Conservation (phyloP, 2,329 filamentous ascomycete genomes). For the Raffaelea arxii region DNA sequence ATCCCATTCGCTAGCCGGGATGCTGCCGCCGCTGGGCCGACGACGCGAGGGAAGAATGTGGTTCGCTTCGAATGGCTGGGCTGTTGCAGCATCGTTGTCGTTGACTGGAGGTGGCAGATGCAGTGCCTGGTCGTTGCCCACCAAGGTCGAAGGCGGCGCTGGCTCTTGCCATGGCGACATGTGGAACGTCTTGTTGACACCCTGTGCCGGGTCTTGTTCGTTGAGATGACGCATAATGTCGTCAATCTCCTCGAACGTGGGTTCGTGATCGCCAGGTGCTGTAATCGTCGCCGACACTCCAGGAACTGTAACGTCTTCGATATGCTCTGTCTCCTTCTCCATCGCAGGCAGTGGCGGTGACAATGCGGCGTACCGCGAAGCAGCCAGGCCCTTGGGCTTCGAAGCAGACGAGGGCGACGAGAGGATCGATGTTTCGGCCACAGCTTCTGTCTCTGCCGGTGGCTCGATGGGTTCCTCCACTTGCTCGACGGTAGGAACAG, state of each 20-base stretch:
- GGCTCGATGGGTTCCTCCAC: slow-evolving; percentile 13
- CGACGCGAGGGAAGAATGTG: slow-evolving; percentile 47
- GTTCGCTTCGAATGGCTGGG: slow-evolving; percentile 40
- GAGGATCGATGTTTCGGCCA: not conserved
- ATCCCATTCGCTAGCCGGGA: slow-evolving; percentile 85
- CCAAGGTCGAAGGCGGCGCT: slow-evolving; percentile 21
- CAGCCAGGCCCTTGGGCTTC: slow-evolving; percentile 29
- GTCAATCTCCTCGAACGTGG: slow-evolving; percentile 77
- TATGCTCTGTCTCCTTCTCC: slow-evolving; percentile 12
- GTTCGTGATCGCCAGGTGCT: slow-evolving; percentile 24
- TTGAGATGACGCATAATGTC: slow-evolving; percentile 84
- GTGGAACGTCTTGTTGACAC: slow-evolving; percentile 54
- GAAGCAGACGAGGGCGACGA: slow-evolving; percentile 3
- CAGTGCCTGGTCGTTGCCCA: slow-evolving; percentile 39
- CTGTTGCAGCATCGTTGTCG: slow-evolving; percentile 21
- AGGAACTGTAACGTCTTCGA: slow-evolving; percentile 9
- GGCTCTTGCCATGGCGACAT: slow-evolving; percentile 34
- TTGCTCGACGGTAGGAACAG: slow-evolving; percentile 8
- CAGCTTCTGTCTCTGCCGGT: slow-evolving; percentile 1
- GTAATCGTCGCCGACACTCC: slow-evolving; percentile 12
- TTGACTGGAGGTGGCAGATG: slow-evolving; percentile 37
- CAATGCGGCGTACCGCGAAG: slow-evolving; percentile 35
- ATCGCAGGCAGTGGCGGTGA: slow-evolving; percentile 12
- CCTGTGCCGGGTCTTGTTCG: slow-evolving; percentile 61
- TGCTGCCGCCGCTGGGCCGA: slow-evolving; percentile 50